Conservation (phyloP, 2,329 filamentous ascomycete species). For the Ophiostoma populinum region DNA sequence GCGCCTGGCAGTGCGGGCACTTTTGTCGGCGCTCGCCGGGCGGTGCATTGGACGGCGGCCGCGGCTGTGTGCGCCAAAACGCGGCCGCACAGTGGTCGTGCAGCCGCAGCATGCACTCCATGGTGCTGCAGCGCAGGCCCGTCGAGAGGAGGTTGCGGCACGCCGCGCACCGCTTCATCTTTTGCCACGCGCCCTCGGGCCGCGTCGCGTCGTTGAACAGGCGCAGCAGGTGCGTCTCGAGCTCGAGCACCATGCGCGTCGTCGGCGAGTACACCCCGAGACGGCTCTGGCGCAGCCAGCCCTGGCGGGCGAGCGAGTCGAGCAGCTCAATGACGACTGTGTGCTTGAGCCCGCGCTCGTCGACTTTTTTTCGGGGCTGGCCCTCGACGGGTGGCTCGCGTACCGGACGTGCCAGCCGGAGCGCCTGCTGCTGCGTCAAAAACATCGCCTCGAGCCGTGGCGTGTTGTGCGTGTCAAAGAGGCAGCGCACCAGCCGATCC, state of each 20-base stretch:
- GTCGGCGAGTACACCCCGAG: constrained; percentile 60
- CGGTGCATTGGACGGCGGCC: constrained; percentile 30
- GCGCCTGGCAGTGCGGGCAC: constrained; percentile 44
- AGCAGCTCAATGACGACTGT: constrained; percentile 62
- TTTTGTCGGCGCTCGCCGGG: constrained; percentile 38
- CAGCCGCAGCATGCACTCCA: constrained; percentile 50
- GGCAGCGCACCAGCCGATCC: constrained; percentile 70
- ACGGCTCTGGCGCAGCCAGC: constrained; percentile 66
- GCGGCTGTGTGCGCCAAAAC: constrained; percentile 45
- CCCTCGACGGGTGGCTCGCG: no score
- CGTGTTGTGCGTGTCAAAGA: constrained; percentile 83
- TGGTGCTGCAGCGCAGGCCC: constrained; percentile 57
- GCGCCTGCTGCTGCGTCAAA: constrained; percentile 60
- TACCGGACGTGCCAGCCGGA: constrained; percentile 47
- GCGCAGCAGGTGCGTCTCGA: constrained; percentile 68
- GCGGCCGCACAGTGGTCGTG: constrained; percentile 61
- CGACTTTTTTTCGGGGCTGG: constrained; percentile 14
- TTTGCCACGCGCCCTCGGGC: constrained; percentile 37
- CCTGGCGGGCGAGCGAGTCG: constrained; percentile 52
- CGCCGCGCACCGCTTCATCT: constrained; percentile 73
- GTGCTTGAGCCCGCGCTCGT: constrained; percentile 48
- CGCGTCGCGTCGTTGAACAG: constrained; percentile 61
- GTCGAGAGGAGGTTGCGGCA: constrained; percentile 82
- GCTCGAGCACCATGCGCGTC: constrained; percentile 66
- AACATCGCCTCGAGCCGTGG: constrained; percentile 68